Base-by-base conservation (phyloP, 768 basidiomycete genomes). In the Boletellus emodensis region DNA sequence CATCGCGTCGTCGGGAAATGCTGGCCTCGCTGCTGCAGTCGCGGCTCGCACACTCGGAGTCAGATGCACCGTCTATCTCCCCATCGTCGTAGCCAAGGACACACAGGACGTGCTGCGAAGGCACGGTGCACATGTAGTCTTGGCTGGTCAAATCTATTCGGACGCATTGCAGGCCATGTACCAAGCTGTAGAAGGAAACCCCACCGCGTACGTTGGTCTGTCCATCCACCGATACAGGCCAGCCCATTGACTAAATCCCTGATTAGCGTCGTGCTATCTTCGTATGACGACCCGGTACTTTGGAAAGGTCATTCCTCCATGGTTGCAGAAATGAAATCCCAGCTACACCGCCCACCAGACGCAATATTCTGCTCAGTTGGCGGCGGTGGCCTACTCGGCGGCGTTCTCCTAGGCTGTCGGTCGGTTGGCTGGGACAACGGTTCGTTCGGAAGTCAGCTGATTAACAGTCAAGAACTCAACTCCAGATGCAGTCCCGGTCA, bases 241-340 rank as follows among this genome's bases (percentile, higher is more conserved):
- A 41, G 36, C 24, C 11, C 33, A 26, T 26, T n/a, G 20, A 49
- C 40, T 18, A 17, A 43, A 35, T 48, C 20, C 22, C 12, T 30
- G 30, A 51, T 36, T 46, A 88, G 86, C 1, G 74, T 89, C 12
- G 71, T 87, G 66, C 75, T 87, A 10, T 85, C 85, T 3, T 79
- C 88, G 5, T 90, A 87, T 53, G 85, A 90, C 39, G 73, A 88
- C 58, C 77, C 80, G 7, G 62, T 76, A 4, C 46, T 90, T 13
- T 90, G 88, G 88, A 76, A 83, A 61, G 89, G 89, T 1, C 85
- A 90, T 59, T 75, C 81, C n/a, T 84, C 85, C 15, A 82, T 90
- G 75, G 71, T 90, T 36, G 59, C 68, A 14, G 89, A 90, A 60
- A 80, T 88, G 38, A 62, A 71, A 15, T 59, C 63, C 10, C 84